These are phyloP conservation scores for Thelonectria olida DNA, from an alignment of 2,329 filamentous ascomycete genomes.

Conservation along the genomic window DNA sequence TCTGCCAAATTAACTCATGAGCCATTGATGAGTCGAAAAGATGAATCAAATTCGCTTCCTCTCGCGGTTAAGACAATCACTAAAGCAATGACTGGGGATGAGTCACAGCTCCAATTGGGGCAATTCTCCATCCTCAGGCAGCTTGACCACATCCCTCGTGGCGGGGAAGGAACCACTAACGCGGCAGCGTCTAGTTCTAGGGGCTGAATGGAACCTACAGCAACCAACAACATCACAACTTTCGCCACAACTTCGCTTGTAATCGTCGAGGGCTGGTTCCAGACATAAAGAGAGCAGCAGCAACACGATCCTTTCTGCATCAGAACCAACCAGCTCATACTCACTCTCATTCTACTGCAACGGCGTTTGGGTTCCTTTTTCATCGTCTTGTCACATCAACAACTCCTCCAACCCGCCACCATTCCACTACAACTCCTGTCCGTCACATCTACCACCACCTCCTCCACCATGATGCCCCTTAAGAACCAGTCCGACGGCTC, in stretches of 20 bases:
- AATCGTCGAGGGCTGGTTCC: no score
- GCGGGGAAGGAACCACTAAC: no score
- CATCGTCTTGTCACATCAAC: not conserved
- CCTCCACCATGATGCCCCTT: conserved; percentile 51
- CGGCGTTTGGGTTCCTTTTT: conserved; percentile 20
- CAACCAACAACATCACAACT: no score
- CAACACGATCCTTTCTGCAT: not conserved
- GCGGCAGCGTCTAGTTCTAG: no score
- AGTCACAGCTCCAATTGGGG: conserved; percentile 11
- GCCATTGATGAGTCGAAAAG: not conserved
- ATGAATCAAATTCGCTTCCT: no score
- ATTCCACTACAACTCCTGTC: conserved; percentile 18
- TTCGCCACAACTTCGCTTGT: no score
- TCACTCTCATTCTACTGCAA: not conserved
- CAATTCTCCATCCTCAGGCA: not conserved
- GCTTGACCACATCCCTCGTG: no score
- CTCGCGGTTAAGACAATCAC: no score
- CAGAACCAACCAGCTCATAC: no score
- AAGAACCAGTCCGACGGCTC: conserved; percentile 40
- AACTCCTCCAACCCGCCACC: conserved; percentile 2
- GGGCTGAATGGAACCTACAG: no score
- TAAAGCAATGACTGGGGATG: conserved; percentile 2
- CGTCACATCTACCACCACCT: conserved; percentile 4
- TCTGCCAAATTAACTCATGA: no score
- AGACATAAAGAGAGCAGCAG: no score